Conservation (phyloP, 768 basidiomycete species). For the Chalciporus pseudorubinellus region DNA sequence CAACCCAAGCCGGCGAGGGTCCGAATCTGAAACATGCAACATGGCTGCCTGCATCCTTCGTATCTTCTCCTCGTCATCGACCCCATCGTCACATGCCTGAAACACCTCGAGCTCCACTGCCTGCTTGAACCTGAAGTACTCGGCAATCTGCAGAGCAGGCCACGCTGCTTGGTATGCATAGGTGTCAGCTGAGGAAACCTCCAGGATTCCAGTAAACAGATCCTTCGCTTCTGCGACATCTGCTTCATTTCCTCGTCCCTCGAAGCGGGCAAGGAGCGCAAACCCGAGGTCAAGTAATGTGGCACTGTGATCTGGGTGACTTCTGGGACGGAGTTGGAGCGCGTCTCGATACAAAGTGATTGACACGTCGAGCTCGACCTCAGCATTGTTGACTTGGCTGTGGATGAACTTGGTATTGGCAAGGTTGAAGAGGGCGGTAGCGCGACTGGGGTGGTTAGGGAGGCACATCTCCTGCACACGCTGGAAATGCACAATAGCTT, state of each 20-base stretch:
- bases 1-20: too few relatives aligned
- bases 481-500: constrained; percentile 16
- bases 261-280: constrained; percentile 9
- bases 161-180: not conserved
- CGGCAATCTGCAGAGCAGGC: not conserved
- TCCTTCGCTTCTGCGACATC: constrained; percentile 7
- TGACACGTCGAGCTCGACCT: not conserved
- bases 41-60: too few relatives aligned
- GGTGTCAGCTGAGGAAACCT: not conserved
- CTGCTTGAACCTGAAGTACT: too few relatives aligned
- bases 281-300: not conserved
- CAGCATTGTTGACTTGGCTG: not conserved
- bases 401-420: not conserved
- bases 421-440: constrained; percentile 10
- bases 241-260: not conserved
- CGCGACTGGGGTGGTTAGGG: constrained; percentile 9
- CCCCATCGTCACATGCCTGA: too few relatives aligned
- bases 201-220: not conserved
- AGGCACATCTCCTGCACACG: constrained; percentile 13
- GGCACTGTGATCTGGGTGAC: constrained; percentile 1
- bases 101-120: too few relatives aligned
- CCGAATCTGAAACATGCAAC: too few relatives aligned
- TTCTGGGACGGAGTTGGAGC: constrained; percentile 1
- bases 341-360: constrained; percentile 1
- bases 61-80: too few relatives aligned